These are phyloP conservation scores for Ambispora gerdemannii DNA, from an alignment of 192 early-diverging fungal species.

Conservation along the genomic window DNA sequence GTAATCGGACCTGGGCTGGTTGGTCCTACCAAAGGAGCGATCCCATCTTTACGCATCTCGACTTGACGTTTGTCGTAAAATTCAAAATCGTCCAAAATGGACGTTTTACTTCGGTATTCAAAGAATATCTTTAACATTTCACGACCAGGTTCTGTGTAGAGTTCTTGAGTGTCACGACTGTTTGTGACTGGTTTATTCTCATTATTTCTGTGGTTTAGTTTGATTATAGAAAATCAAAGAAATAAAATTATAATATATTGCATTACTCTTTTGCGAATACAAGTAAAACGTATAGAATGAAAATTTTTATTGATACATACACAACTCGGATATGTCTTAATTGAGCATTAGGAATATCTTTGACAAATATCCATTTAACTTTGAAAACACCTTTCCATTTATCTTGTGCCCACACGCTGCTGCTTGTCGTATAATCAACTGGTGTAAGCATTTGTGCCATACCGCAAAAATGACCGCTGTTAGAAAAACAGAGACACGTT, in stretches of 20 bases:
- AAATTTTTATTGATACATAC: slow-evolving; percentile 18
- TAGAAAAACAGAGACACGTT: background rate
- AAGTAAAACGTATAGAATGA: too few species aligned
- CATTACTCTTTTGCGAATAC: too few species aligned
- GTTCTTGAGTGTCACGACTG: slow-evolving; percentile 58
- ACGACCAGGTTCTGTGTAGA: slow-evolving; percentile 43
- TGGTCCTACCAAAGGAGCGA: slow-evolving; percentile 24
- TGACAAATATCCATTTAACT: slow-evolving; percentile 53
- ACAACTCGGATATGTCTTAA: slow-evolving; percentile 43
- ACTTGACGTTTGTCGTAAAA: slow-evolving; percentile 38
- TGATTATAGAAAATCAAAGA: background rate
- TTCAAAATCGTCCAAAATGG: slow-evolving; percentile 38
- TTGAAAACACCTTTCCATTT: slow-evolving; percentile 54
- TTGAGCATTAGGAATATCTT: slow-evolving; percentile 52
- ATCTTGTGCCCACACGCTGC: slow-evolving; percentile 44
- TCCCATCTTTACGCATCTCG: slow-evolving; percentile 34
- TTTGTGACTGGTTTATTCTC: slow-evolving; percentile 61
- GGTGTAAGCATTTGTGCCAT: slow-evolving; percentile 50
- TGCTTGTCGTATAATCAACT: slow-evolving; percentile 41
- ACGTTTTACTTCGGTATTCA: slow-evolving; percentile 35
- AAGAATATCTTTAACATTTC: slow-evolving; percentile 50
- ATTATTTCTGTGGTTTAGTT: slow-evolving; percentile 33
- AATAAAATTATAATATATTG: too few species aligned
- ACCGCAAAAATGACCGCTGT: slow-evolving; percentile 54
- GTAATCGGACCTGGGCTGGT: slow-evolving; percentile 23